Conservation (phyloP, 805 yeast genomes). For the Spathaspora girioi region DNA sequence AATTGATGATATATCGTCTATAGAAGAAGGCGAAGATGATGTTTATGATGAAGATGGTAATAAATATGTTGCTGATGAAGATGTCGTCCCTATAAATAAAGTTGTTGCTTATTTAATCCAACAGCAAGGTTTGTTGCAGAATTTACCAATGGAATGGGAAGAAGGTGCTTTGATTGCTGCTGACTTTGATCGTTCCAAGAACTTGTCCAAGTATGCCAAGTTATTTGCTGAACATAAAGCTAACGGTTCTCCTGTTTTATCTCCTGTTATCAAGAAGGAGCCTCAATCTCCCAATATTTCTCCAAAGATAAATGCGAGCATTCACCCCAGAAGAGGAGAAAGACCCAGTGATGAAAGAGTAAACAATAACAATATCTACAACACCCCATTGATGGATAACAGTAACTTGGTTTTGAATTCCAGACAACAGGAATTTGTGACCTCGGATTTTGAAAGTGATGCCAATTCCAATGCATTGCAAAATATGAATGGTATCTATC, state of each 20-base stretch:
- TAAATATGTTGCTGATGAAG: constrained; percentile 5
- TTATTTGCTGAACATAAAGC: constrained; percentile 31
- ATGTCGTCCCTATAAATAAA: constrained; percentile 41
- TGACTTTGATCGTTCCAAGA: constrained; percentile 20
- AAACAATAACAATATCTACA: background rate
- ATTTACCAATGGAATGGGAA: constrained; percentile 44
- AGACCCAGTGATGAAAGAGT: background rate
- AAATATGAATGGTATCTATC: constrained; percentile 5
- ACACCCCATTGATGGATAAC: background rate
- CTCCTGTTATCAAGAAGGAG: background rate
- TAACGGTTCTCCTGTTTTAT: background rate
- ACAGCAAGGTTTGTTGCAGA: constrained; percentile 35
- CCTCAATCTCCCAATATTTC: background rate
- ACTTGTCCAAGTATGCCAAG: constrained; percentile 21
- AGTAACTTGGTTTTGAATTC: background rate
- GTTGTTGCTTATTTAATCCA: constrained; percentile 42
- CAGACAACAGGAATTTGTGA: background rate
- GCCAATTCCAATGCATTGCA: constrained; percentile 12
- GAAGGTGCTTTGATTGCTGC: constrained; percentile 42
- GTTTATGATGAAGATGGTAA: background rate
- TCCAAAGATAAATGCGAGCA: background rate
- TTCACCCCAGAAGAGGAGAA: background rate
- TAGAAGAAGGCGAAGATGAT: background rate
- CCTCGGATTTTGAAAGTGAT: constrained; percentile 23
- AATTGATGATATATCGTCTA: background rate